Conservation (phyloP, 2,329 filamentous ascomycete genomes). For the Ophiostoma angusticollis region DNA sequence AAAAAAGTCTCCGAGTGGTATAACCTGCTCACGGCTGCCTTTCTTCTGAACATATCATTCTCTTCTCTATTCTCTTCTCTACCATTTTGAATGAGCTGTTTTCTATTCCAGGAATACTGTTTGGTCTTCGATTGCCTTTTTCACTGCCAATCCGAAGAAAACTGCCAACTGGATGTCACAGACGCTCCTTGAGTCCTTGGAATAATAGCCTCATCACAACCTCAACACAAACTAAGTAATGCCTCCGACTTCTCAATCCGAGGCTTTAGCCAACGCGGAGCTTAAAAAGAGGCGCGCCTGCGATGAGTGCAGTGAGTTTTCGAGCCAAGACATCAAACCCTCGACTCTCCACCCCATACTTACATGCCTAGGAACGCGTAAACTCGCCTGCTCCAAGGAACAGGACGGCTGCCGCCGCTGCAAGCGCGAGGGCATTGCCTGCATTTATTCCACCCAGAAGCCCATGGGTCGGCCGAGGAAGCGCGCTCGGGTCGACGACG, state of each 20-base stretch:
- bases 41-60: background rate
- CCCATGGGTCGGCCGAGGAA: slow-evolving; percentile 54
- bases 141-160: no score
- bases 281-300: slow-evolving; percentile 45
- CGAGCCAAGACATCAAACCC: background rate
- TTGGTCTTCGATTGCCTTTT: no score
- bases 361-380: slow-evolving; percentile 39
- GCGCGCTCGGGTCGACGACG: slow-evolving; percentile 28
- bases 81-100: no score
- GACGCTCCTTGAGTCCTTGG: no score
- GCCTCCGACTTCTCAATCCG: no score
- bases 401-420: slow-evolving; percentile 46
- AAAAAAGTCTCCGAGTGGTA: slow-evolving; percentile 3
- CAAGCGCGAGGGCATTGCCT: slow-evolving; percentile 40
- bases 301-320: slow-evolving; percentile 51
- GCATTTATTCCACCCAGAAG: slow-evolving; percentile 52
- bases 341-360: background rate
- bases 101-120: no score
- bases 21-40: no score
- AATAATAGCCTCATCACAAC: no score
- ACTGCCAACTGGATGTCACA: no score
- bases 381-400: slow-evolving; percentile 54
- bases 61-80: background rate
- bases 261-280: background rate
- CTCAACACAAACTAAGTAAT: no score